These are phyloP conservation scores for Diutina sp. DNA, from an alignment of 1,139 yeast species.

Conservation along the genomic window DNA sequence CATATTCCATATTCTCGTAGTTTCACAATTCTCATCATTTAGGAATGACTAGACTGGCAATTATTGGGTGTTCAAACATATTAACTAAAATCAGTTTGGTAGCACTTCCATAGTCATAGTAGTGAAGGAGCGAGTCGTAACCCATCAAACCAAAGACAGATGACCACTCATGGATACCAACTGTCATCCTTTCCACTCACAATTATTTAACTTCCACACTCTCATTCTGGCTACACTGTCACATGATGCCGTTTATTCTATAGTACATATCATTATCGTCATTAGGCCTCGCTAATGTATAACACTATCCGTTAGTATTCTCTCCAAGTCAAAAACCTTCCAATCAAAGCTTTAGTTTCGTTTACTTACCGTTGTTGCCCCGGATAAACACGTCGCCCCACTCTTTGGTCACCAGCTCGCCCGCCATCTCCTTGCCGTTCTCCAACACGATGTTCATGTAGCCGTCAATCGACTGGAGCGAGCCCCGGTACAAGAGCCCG, in stretches of 20 bases:
- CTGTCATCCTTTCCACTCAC: not conserved
- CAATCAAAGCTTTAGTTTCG: no score
- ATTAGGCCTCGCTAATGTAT: slow-evolving; percentile 21
- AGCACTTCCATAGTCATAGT: no score
- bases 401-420: slow-evolving; percentile 35
- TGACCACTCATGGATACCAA: no score
- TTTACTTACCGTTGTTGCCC: slow-evolving; percentile 76
- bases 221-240: not conserved
- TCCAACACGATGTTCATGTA: slow-evolving; percentile 91
- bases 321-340: not conserved
- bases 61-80: no score
- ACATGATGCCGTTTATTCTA: not conserved
- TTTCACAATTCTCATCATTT: no score
- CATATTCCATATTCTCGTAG: no score
- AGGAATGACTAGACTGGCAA: no score
- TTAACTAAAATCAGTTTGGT: no score
- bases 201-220: not conserved
- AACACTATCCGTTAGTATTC: slow-evolving; percentile 25
- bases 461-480: slow-evolving; percentile 85
- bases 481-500: slow-evolving; percentile 70
- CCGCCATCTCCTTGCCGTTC: slow-evolving; percentile 55
- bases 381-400: slow-evolving; percentile 88
- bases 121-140: no score
- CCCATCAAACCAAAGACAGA: no score
- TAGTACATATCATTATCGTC: not conserved